Evolutionary conservation across 1,284 basidiomycete genomes (phyloP).

Genomic region (Golubevia sp.): DNA sequence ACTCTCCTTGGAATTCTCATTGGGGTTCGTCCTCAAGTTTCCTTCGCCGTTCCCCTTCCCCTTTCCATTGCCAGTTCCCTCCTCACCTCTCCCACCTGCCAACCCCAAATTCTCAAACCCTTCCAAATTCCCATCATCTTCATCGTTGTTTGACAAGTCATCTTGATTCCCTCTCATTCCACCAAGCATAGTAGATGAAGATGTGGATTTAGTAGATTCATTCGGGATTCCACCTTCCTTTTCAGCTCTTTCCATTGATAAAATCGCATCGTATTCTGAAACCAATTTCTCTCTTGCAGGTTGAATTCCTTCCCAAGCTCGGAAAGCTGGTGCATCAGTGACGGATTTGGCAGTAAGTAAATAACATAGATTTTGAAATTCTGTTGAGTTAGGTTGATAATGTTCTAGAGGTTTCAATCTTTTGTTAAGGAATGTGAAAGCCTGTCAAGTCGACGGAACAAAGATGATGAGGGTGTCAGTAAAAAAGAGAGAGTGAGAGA

Average conservation of each 20-base stretch:
- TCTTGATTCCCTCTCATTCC: too few species aligned
- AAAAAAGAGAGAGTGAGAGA: too few species aligned
- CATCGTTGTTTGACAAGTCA: too few species aligned
- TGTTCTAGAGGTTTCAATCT: constrained; percentile 65
- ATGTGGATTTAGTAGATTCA: not conserved
- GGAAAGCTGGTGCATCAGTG: constrained; percentile 64
- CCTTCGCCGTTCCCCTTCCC: constrained; percentile 7
- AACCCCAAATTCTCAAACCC: too few species aligned
- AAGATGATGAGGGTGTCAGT: not conserved
- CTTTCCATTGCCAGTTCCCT: constrained; percentile 2
- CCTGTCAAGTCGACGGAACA: constrained; percentile 18
- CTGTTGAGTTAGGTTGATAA: constrained; percentile 65
- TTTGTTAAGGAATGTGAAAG: constrained; percentile 66
- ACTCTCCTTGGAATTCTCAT: not conserved
- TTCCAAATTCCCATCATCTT: too few species aligned
- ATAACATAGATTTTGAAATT: constrained; percentile 65
- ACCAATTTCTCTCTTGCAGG: constrained; percentile 62
- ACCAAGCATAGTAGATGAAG: not conserved
- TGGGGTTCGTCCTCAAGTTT: too few species aligned
- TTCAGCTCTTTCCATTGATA: constrained; percentile 10
- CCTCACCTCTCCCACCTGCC: constrained; percentile 8
- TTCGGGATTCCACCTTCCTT: constrained; percentile 1
- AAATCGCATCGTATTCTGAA: constrained; percentile 34
- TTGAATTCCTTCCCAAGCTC: constrained; percentile 65
- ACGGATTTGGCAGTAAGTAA: constrained; percentile 64